These are phyloP conservation scores for Aspergillus floridensis DNA, from an alignment of 2,329 filamentous ascomycete species.

Conservation along the genomic window DNA sequence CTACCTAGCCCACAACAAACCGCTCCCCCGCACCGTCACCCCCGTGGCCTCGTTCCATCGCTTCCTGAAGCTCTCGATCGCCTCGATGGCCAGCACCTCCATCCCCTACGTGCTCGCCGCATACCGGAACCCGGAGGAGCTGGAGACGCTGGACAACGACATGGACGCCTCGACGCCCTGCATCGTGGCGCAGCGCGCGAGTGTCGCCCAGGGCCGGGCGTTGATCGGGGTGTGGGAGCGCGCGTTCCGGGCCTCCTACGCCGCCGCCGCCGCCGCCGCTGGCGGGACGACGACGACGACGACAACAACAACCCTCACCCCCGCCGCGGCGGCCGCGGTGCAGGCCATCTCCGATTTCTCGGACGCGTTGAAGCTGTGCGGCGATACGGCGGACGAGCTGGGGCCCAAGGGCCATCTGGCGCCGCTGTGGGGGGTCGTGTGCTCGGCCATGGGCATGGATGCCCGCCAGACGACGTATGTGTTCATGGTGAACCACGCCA, in stretches of 20 bases:
- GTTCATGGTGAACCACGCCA: slow-evolving; percentile 63
- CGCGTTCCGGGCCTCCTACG: slow-evolving; percentile 44
- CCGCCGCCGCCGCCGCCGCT: slow-evolving; percentile 10
- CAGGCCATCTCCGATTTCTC: slow-evolving; percentile 39
- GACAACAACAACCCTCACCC: slow-evolving; percentile 4
- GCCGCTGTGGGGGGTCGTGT: slow-evolving; percentile 60
- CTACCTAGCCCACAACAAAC: slow-evolving; percentile 58
- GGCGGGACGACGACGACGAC: no score
- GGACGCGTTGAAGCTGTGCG: slow-evolving; percentile 35
- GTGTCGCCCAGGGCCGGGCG: slow-evolving; percentile 59
- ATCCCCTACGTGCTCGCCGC: slow-evolving; percentile 60
- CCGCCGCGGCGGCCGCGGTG: slow-evolving; percentile 21
- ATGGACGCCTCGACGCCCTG: slow-evolving; percentile 63
- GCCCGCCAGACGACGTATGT: slow-evolving; percentile 57
- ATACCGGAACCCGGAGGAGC: slow-evolving; percentile 49
- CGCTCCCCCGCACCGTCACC: slow-evolving; percentile 31
- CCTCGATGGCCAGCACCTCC: slow-evolving; percentile 57
- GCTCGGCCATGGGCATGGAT: slow-evolving; percentile 52
- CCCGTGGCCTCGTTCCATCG: slow-evolving; percentile 48
- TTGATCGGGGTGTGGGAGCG: slow-evolving; percentile 61
- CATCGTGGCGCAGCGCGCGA: slow-evolving; percentile 60
- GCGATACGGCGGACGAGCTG: slow-evolving; percentile 31
- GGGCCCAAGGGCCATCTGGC: slow-evolving; percentile 56
- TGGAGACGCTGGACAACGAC: slow-evolving; percentile 59
- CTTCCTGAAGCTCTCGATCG: slow-evolving; percentile 58